These are phyloP conservation scores for Piper betle DNA, from an alignment of 164 flowering plant genomes.

Conservation along the genomic window DNA sequence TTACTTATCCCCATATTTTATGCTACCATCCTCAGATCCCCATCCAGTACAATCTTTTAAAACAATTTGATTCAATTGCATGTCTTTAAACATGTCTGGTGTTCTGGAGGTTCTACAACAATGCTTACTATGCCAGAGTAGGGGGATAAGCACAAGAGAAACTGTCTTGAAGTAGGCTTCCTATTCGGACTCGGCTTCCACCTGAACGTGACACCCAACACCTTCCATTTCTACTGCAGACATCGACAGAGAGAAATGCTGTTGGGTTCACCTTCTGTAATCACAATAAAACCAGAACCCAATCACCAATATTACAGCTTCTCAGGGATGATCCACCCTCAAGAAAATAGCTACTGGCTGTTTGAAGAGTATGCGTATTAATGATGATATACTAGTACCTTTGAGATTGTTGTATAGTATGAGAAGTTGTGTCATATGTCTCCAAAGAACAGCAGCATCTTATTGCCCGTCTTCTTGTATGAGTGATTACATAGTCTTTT, in stretches of 20 bases:
- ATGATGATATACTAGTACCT: too few species aligned
- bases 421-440: conserved; percentile 9
- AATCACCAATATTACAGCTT: conserved; percentile 42
- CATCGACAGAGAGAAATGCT: conserved; percentile 49
- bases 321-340: conserved; percentile 51
- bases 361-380: conserved; percentile 15
- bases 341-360: conserved; percentile 58
- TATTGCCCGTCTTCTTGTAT: background rate
- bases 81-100: too few species aligned
- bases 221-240: conserved; percentile 60
- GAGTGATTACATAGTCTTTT: background rate
- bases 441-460: conserved; percentile 6
- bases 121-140: conserved; percentile 94
- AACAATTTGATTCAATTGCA: too few species aligned
- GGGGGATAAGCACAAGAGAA: conserved; percentile 78
- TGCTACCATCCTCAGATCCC: too few species aligned
- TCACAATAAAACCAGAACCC: conserved; percentile 22
- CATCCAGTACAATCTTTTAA: too few species aligned
- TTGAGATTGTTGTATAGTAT: conserved; percentile 10
- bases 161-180: conserved; percentile 77
- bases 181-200: conserved; percentile 73
- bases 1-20: background rate
- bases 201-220: conserved; percentile 73
- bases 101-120: conserved; percentile 67
- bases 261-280: conserved; percentile 18